A percentile compares a stretch with the other conserved stretches of the same genome.
phyloP scores from a whole-genome alignment of 495 filamentous ascomycete genomes.

The Penicillium maclennaniae region DNA sequence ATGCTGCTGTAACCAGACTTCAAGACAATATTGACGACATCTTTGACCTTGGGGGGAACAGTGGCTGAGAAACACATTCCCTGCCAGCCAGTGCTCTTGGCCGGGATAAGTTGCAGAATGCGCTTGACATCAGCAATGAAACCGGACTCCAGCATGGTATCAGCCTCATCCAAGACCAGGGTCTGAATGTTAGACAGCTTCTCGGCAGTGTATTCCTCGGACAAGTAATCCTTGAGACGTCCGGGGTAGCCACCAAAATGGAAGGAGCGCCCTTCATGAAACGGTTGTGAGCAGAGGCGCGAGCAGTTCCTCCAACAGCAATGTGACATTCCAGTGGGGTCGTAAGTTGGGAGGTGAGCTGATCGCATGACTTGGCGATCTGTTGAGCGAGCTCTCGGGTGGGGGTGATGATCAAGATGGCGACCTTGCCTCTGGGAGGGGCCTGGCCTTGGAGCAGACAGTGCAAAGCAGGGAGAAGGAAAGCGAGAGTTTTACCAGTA shows the following conservation, averaged over 20 bases:
- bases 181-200: constrained; percentile 52
- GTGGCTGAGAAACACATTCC: constrained; percentile 73
- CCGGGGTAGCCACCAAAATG: constrained; percentile 63
- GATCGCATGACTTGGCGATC: constrained; percentile 57
- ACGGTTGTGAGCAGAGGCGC: constrained; percentile 38
- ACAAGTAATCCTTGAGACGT: constrained; percentile 59
- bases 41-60: constrained; percentile 57
- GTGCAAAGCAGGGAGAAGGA: constrained; percentile 72
- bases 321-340: constrained; percentile 46
- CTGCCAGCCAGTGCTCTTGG: constrained; percentile 56
- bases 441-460: constrained; percentile 46
- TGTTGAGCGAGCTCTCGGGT: constrained; percentile 65
- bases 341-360: constrained; percentile 42
- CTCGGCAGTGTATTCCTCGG: constrained; percentile 37
- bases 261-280: constrained; percentile 49
- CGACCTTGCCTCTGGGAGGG: constrained; percentile 45
- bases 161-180: constrained; percentile 63
- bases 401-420: constrained; percentile 61
- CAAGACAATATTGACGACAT: constrained; percentile 57
- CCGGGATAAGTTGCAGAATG: constrained; percentile 54
- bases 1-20: constrained; percentile 53
- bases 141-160: constrained; percentile 60
- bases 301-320: constrained; percentile 51
- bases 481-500: constrained; percentile 79
- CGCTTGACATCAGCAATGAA: constrained; percentile 56